Evolutionary conservation across 2,329 filamentous ascomycete genomes (phyloP).

Genomic region (Graphium sp.): DNA sequence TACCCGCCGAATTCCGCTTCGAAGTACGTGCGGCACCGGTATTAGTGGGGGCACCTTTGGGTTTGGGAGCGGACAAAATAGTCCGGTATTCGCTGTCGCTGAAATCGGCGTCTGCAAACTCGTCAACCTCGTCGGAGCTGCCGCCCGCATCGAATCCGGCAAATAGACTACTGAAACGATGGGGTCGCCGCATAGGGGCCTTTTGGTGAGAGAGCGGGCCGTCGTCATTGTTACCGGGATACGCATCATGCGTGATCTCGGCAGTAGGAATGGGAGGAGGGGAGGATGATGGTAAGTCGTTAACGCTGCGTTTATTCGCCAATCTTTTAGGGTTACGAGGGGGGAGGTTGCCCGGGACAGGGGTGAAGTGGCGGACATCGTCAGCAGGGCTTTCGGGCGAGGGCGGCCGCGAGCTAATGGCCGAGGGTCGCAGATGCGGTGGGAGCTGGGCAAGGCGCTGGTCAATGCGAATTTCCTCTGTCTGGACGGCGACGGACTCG

Average conservation of each 20-base stretch:
- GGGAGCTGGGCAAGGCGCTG: slow-evolving; percentile 60
- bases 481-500: slow-evolving; percentile 45
- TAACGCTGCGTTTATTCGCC: slow-evolving; percentile 23
- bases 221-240: slow-evolving; percentile 68
- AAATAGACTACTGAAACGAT: slow-evolving; percentile 71
- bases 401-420: slow-evolving; percentile 44
- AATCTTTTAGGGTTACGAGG: slow-evolving; percentile 44
- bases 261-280: slow-evolving; percentile 12
- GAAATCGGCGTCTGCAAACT: slow-evolving; percentile 41
- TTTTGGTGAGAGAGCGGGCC: slow-evolving; percentile 48
- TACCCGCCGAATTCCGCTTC: slow-evolving; percentile 24
- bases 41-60: slow-evolving; percentile 8
- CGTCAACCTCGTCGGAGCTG: slow-evolving; percentile 50
- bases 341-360: slow-evolving; percentile 34
- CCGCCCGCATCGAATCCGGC: slow-evolving; percentile 65
- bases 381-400: slow-evolving; percentile 29
- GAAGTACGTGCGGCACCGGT: slow-evolving; percentile 12
- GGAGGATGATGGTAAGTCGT: slow-evolving; percentile 34
- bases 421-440: slow-evolving; percentile 61
- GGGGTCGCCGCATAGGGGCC: slow-evolving; percentile 47
- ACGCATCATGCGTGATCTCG: slow-evolving; percentile 41
- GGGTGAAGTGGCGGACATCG: slow-evolving; percentile 26
- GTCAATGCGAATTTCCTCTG: slow-evolving; percentile 79
- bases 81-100: slow-evolving; percentile 54
- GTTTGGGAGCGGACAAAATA: slow-evolving; percentile 41